These are phyloP conservation scores for Pythium folliculosum DNA, from an alignment of 352 stramenopile genomes.

Conservation along the genomic window DNA sequence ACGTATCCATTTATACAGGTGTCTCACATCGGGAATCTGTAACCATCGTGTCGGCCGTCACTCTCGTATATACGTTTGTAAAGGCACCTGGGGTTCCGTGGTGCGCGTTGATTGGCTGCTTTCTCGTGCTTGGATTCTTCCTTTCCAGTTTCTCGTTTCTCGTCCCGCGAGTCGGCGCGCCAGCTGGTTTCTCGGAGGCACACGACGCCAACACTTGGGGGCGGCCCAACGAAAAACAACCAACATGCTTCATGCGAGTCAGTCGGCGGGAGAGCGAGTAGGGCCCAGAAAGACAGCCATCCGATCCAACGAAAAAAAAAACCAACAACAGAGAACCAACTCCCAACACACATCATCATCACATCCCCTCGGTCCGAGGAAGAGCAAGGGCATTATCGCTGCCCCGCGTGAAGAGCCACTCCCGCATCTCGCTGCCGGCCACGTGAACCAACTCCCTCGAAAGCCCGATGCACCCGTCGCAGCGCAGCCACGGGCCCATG, in stretches of 20 bases:
- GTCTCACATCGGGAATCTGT: neutral
- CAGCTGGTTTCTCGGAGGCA: conserved; percentile 23
- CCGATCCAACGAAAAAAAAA: neutral
- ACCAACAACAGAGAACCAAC: neutral
- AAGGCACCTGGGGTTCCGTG: neutral
- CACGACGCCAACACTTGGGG: neutral
- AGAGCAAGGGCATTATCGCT: neutral
- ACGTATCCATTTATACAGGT: conserved; percentile 4
- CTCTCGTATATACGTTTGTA: neutral
- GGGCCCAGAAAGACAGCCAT: conserved; percentile 2
- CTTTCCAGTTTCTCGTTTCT: neutral
- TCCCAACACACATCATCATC: neutral
- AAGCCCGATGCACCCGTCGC: conserved; percentile 13
- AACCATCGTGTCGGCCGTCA: neutral
- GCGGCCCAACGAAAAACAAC: neutral
- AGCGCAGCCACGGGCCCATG: conserved; percentile 15
- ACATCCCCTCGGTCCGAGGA: neutral
- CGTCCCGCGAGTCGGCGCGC: conserved; percentile 24
- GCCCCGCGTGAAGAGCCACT: neutral
- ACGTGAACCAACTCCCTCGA: neutral
- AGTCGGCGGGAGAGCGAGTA: neutral
- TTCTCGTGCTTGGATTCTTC: conserved; percentile 4
- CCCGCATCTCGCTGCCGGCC: neutral
- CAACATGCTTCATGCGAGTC: neutral
- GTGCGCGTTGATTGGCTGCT: conserved; percentile 4